Conservation (phyloP, 2,329 filamentous ascomycete species). For the Arthrinium puccinioides region DNA sequence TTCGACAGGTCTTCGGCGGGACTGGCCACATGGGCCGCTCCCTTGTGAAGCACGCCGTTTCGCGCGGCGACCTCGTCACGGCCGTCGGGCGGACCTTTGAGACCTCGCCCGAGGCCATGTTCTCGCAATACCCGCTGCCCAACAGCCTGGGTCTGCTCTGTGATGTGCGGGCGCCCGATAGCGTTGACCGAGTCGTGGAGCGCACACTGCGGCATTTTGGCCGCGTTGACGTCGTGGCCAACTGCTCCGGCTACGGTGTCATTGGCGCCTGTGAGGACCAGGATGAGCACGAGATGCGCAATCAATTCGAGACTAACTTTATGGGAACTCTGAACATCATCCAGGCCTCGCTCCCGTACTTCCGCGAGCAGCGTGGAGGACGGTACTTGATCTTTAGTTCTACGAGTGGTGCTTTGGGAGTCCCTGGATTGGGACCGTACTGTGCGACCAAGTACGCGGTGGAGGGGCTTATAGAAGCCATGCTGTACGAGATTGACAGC, state of each 20-base stretch:
- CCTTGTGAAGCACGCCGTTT: slow-evolving; percentile 73
- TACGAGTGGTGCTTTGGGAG: slow-evolving; percentile 84
- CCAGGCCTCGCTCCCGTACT: slow-evolving; percentile 80
- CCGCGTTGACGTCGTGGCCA: slow-evolving; percentile 80
- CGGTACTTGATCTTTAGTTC: slow-evolving; percentile 93
- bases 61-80: slow-evolving; percentile 74
- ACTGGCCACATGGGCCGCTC: slow-evolving; percentile 96
- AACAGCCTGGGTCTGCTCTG: slow-evolving; percentile 78
- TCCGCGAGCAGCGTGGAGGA: slow-evolving; percentile 67
- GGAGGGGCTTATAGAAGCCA: slow-evolving; percentile 89
- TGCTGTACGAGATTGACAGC: slow-evolving; percentile 87
- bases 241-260: slow-evolving; percentile 91
- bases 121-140: slow-evolving; percentile 49
- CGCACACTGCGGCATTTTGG: slow-evolving; percentile 68
- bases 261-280: slow-evolving; percentile 96
- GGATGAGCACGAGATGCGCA: slow-evolving; percentile 87
- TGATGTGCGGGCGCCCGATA: slow-evolving; percentile 77
- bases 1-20: slow-evolving; percentile 73
- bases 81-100: slow-evolving; percentile 81
- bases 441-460: slow-evolving; percentile 97
- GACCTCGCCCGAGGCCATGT: slow-evolving; percentile 65
- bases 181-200: slow-evolving; percentile 65
- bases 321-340: slow-evolving; percentile 93
- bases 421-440: slow-evolving; percentile 87
- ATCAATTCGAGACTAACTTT: slow-evolving; percentile 97